These are phyloP conservation scores for Microglena sp. DNA, from an alignment of 139 green algal species.

Conservation along the genomic window DNA sequence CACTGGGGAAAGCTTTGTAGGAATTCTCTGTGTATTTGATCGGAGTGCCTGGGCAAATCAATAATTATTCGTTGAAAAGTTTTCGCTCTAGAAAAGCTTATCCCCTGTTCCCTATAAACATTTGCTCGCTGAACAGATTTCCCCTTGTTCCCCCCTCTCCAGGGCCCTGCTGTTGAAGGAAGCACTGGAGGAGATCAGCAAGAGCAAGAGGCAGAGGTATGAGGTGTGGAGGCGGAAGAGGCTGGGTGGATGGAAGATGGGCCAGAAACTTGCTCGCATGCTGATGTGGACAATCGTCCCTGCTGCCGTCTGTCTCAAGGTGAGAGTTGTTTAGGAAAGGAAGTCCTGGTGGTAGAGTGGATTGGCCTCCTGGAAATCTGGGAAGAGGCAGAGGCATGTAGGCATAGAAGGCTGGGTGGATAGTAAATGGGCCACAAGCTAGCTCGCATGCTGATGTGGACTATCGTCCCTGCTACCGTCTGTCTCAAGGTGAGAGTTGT, in stretches of 20 bases:
- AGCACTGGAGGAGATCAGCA: slow-evolving; percentile 51
- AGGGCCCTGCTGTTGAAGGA: slow-evolving; percentile 56
- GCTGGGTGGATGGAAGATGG: no score
- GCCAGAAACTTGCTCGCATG: slow-evolving; percentile 13
- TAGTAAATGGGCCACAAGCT: slow-evolving; percentile 16
- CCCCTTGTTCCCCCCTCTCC: no score
- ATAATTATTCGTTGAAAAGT: no score
- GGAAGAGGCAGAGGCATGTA: slow-evolving; percentile 30
- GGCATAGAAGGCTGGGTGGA: slow-evolving; percentile 13
- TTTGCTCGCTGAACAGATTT: no score
- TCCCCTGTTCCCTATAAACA: no score
- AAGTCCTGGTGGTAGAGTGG: no score
- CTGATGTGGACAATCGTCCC: slow-evolving; percentile 26
- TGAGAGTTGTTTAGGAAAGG: slow-evolving; percentile 3
- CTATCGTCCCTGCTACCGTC: slow-evolving; percentile 18
- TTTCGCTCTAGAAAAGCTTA: no score
- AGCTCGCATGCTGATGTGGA: slow-evolving; percentile 17
- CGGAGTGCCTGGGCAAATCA: no score
- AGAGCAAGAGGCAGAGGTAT: slow-evolving; percentile 39
- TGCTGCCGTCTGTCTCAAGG: slow-evolving; percentile 12
- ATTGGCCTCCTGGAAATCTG: no score
- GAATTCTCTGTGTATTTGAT: no score
- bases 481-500: slow-evolving; percentile 12
- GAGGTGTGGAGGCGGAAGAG: slow-evolving; percentile 35
- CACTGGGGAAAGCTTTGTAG: no score